Percentiles rank a stretch among this genome's conserved stretches.
These are phyloP conservation scores for Allantophomopsis cytisporea DNA, from an alignment of 2,329 filamentous ascomycete species.

Conservation along the genomic window DNA sequence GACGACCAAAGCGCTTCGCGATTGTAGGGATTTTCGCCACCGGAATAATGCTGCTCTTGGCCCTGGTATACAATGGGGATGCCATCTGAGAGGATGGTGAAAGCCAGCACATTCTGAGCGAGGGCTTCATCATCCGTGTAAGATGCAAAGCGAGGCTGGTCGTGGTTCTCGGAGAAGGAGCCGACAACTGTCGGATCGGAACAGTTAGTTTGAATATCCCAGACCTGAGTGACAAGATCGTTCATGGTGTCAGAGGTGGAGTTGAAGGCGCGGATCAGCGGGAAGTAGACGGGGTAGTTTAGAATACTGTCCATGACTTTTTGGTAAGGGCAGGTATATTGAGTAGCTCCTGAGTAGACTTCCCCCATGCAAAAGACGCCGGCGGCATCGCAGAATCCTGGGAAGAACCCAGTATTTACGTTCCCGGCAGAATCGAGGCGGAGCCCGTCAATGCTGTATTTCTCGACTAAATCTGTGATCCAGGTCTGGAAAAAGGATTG, in stretches of 20 bases:
- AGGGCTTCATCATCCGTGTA: conserved; percentile 19
- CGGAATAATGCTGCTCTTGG: conserved; percentile 45
- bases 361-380: conserved; percentile 24
- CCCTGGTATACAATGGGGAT: conserved; percentile 54
- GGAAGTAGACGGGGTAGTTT: conserved; percentile 26
- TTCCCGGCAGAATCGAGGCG: conserved; percentile 27
- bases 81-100: conserved; percentile 45
- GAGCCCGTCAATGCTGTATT: conserved; percentile 28
- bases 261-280: conserved; percentile 3
- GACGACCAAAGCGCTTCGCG: conserved; percentile 47
- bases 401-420: conserved; percentile 24
- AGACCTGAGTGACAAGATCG: neutral
- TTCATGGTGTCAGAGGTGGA: conserved; percentile 1
- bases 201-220: neutral
- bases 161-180: conserved; percentile 3
- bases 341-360: conserved; percentile 22
- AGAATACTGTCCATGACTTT: conserved; percentile 27
- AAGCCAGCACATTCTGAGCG: conserved; percentile 46
- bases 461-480: conserved; percentile 24
- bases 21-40: conserved; percentile 30
- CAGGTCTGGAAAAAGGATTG: conserved; percentile 22
- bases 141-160: conserved; percentile 2
- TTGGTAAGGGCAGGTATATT: conserved; percentile 28
- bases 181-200: conserved; percentile 1
- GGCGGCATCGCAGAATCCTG: conserved; percentile 17